Percentiles rank a stretch among this genome's conserved stretches.
These are phyloP conservation scores for Artemisia annua DNA, from an alignment of 129 eudicot species.

Conservation along the genomic window DNA sequence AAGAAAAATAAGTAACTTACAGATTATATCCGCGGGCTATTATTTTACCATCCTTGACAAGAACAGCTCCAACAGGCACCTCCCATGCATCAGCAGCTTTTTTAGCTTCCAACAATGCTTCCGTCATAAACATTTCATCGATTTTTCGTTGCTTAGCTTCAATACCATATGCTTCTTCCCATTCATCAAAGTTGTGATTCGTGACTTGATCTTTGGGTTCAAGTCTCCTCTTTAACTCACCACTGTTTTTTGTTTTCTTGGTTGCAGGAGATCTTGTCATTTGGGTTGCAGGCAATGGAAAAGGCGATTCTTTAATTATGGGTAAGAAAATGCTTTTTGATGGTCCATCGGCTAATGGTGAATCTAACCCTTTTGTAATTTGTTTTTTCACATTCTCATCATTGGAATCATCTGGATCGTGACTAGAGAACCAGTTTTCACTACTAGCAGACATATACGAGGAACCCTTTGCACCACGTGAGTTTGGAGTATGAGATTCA, in stretches of 20 bases:
- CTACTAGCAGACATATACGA: conserved; percentile 60
- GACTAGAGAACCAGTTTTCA: conserved; percentile 80
- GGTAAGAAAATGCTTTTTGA: conserved; percentile 34
- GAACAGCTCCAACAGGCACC: conserved; percentile 95
- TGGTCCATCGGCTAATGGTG: conserved; percentile 29
- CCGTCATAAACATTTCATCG: conserved; percentile 89
- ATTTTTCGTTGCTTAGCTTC: conserved; percentile 62
- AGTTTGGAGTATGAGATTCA: conserved; percentile 48
- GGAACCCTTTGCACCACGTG: conserved; percentile 56
- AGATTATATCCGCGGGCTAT: conserved; percentile 85
- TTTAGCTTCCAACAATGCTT: conserved; percentile 82
- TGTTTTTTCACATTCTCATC: conserved; percentile 31
- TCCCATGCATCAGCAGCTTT: conserved; percentile 90
- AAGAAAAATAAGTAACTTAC: conserved; percentile 45
- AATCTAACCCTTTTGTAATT: conserved; percentile 29
- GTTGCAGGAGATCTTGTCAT: conserved; percentile 45
- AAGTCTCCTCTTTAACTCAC: conserved; percentile 46
- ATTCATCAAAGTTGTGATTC: conserved; percentile 64
- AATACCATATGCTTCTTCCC: conserved; percentile 70
- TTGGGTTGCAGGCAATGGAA: conserved; percentile 31
- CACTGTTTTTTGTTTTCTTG: conserved; percentile 16
- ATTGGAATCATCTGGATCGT: conserved; percentile 54
- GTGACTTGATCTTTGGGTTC: conserved; percentile 44
- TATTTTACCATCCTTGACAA: conserved; percentile 75
- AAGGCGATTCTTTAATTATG: conserved; percentile 17